These are phyloP conservation scores for Eudorina sp. DNA, from an alignment of 139 green algal species.

Conservation along the genomic window DNA sequence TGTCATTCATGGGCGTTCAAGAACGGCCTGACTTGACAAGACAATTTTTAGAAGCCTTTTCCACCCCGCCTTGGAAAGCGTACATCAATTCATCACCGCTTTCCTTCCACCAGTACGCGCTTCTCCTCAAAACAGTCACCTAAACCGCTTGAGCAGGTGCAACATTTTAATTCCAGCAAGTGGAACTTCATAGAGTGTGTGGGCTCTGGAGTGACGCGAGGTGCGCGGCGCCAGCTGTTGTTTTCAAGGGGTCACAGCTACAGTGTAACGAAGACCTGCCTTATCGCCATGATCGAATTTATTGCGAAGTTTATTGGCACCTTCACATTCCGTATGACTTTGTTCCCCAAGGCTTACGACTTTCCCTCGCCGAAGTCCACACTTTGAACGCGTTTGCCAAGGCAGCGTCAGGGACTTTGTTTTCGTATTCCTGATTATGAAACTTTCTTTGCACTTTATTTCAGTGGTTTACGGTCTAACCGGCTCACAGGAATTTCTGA, in stretches of 20 bases:
- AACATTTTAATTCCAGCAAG: neutral
- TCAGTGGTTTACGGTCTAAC: too few relatives aligned
- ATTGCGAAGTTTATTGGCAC: too few relatives aligned
- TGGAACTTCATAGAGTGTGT: neutral
- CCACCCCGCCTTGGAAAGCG: neutral
- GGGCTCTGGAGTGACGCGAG: neutral
- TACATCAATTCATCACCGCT: neutral
- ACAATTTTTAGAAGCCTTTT: neutral
- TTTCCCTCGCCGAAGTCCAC: too few relatives aligned
- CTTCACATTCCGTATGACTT: too few relatives aligned
- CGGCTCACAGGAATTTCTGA: too few relatives aligned
- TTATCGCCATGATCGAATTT: neutral
- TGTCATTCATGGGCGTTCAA: neutral
- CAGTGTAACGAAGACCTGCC: too few relatives aligned
- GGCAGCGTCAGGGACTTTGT: too few relatives aligned
- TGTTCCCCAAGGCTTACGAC: too few relatives aligned
- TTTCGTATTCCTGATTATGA: too few relatives aligned
- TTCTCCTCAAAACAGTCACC: neutral
- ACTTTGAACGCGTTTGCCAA: constrained; percentile 10
- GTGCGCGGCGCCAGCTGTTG: neutral
- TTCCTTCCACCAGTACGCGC: neutral
- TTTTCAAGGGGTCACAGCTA: too few relatives aligned
- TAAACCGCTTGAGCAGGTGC: neutral
- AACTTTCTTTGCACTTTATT: too few relatives aligned
- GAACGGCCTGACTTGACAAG: neutral